Evolutionary conservation across 768 basidiomycete genomes (phyloP), one percentile per base, ranked within the genome.

Genomic region (Dioszegia crocea): DNA sequence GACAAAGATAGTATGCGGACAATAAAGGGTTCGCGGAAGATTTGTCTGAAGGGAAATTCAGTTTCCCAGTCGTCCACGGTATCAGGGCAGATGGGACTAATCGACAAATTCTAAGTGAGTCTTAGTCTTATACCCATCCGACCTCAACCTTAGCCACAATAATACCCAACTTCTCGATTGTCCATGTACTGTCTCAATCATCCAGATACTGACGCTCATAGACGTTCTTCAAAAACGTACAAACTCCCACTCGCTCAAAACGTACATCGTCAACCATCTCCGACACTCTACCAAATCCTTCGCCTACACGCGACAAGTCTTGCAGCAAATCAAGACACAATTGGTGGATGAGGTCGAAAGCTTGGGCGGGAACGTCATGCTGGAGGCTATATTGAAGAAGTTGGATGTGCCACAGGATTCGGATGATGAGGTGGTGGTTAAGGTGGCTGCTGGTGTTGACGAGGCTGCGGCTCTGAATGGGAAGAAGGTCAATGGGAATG

Each of bases 31-130:
- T 89, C 75, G 89, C 88, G 0, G 93, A 98, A 77, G 94, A 98
- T 73, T 80, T 98, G 14, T 87, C 89, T 0, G 94, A 97, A 78
- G 94, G 94, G 6, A 98, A 98, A 76, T 98, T 98, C 80, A 93
- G 90, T 3, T 98, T 98, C 78, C 93, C 92, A 0, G 82, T 97
- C 30, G 86, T 98, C 0, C 94, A 97, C 75, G 86, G 88, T 19
- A 86, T 97, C 46, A 85, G 88, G 29, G 83, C 88, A 6, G 85
- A 91, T 71, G 81, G 80, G 11, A 82, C 85, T 0, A 91, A 90
- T 76, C 82, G 85, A 31, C 87, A 87, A 75, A 82, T 98, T 31
- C 80, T 96, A 54, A 93, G 92, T 93, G 66, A 61, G 87, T 80
- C 30, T 4, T 33, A n/a, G n/a, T n/a, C n/a, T n/a, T n/a, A n/a